Evolutionary conservation across 805 yeast species (phyloP).

Genomic region (Cyberlindnera mycetangii): DNA sequence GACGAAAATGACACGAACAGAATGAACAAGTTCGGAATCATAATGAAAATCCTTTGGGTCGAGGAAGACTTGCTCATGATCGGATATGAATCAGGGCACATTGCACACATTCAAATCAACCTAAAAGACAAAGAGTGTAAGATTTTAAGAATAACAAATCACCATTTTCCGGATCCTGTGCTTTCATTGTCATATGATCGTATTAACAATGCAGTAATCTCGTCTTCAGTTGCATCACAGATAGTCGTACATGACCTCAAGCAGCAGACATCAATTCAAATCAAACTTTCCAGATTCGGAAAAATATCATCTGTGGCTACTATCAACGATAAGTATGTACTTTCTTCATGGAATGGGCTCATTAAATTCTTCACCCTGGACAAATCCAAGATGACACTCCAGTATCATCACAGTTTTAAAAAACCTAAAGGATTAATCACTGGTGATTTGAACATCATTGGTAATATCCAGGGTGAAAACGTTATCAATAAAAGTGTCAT

Average conservation of each 20-base stretch:
- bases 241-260: conserved; percentile 31
- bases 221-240: conserved; percentile 49
- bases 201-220: conserved; percentile 28
- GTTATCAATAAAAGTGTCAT: conserved; percentile 26
- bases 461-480: conserved; percentile 28
- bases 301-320: conserved; percentile 34
- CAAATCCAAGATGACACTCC: conserved; percentile 14
- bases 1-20: conserved; percentile 15
- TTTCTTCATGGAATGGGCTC: conserved; percentile 53
- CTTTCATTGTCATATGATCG: conserved; percentile 38
- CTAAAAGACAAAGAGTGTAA: conserved; percentile 2
- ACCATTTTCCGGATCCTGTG: conserved; percentile 55
- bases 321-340: conserved; percentile 27
- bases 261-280: not conserved
- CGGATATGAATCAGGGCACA: conserved; percentile 78
- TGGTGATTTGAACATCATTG: conserved; percentile 28
- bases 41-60: conserved; percentile 54
- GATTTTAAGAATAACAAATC: conserved; percentile 18
- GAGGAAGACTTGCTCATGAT: conserved; percentile 34
- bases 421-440: conserved; percentile 27
- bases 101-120: conserved; percentile 32
- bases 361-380: conserved; percentile 33
- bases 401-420: conserved; percentile 21
- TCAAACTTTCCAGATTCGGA: conserved; percentile 30
- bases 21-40: conserved; percentile 53